A percentile compares a stretch with the other conserved stretches of the same genome.
Evolutionary conservation across 1,139 yeast genomes (phyloP).

Genomic region (Kodamaea sp.): DNA sequence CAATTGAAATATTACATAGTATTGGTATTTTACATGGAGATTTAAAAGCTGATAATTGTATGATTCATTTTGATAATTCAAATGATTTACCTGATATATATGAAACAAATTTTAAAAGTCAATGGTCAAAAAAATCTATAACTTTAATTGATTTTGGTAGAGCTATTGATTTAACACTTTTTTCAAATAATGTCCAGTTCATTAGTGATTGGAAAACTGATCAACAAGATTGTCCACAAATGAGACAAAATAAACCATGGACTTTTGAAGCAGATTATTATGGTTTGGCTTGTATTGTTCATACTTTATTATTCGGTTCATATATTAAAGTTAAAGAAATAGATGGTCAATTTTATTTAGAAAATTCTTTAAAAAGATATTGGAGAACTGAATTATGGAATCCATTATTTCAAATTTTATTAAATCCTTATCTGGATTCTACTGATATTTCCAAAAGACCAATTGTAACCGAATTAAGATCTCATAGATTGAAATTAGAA

Average conservation of each 20-base stretch:
- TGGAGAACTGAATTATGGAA: constrained; percentile 79
- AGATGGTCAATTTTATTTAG: constrained; percentile 31
- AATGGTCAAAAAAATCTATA: constrained; percentile 58
- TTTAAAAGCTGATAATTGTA: constrained; percentile 80
- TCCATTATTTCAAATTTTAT: constrained; percentile 57
- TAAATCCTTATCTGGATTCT: constrained; percentile 49
- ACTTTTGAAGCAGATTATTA: constrained; percentile 79
- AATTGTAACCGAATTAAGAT: constrained; percentile 33
- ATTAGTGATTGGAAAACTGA: constrained; percentile 61
- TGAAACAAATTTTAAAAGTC: constrained; percentile 29
- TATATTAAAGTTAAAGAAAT: constrained; percentile 45
- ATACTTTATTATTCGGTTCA: constrained; percentile 67
- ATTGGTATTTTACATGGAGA: constrained; percentile 80
- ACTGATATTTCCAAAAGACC: constrained; percentile 29
- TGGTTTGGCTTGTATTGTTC: constrained; percentile 76
- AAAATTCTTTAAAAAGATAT: constrained; percentile 58
- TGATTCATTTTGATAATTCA: constrained; percentile 53
- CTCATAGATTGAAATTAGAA: constrained; percentile 43
- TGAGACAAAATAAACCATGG: constrained; percentile 66
- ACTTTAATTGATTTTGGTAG: constrained; percentile 81
- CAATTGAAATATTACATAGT: constrained; percentile 60
- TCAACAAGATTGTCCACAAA: constrained; percentile 73
- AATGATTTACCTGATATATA: constrained; percentile 24
- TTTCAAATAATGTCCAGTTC: constrained; percentile 50
- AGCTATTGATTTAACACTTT: constrained; percentile 66